These are phyloP conservation scores for Fraxinus anomala DNA, from an alignment of 257 asterid species.

Conservation along the genomic window DNA sequence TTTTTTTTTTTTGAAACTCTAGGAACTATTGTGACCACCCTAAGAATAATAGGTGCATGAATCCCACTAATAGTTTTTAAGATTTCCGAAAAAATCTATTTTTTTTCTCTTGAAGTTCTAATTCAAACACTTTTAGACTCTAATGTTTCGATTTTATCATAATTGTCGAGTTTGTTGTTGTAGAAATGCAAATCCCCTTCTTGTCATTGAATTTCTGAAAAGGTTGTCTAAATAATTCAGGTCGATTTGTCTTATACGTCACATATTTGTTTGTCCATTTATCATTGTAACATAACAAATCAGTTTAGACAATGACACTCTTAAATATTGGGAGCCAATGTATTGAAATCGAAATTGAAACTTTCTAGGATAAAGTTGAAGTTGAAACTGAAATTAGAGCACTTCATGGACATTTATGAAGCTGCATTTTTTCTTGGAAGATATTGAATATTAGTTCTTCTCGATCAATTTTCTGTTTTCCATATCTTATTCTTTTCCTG, in stretches of 20 bases:
- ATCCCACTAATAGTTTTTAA: background rate
- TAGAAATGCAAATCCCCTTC: background rate
- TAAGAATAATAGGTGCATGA: background rate
- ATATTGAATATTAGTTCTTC: background rate
- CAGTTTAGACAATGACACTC: background rate
- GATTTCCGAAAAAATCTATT: background rate
- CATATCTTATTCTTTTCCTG: background rate
- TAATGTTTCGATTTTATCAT: background rate
- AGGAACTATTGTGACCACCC: background rate
- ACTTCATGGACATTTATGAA: background rate
- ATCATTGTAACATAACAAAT: background rate
- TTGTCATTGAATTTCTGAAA: background rate
- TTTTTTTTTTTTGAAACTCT: background rate
- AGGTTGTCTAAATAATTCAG: background rate
- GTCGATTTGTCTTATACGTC: background rate
- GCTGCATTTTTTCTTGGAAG: background rate
- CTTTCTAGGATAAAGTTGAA: too few relatives aligned
- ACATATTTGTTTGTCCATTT: background rate
- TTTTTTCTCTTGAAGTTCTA: background rate
- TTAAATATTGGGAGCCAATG: background rate
- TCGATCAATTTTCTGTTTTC: background rate
- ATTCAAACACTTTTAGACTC: background rate
- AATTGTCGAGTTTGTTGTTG: background rate
- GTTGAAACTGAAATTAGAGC: background rate
- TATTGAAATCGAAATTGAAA: background rate